These are phyloP conservation scores for Russula emetica DNA, from an alignment of 768 basidiomycete species.

Conservation along the genomic window DNA sequence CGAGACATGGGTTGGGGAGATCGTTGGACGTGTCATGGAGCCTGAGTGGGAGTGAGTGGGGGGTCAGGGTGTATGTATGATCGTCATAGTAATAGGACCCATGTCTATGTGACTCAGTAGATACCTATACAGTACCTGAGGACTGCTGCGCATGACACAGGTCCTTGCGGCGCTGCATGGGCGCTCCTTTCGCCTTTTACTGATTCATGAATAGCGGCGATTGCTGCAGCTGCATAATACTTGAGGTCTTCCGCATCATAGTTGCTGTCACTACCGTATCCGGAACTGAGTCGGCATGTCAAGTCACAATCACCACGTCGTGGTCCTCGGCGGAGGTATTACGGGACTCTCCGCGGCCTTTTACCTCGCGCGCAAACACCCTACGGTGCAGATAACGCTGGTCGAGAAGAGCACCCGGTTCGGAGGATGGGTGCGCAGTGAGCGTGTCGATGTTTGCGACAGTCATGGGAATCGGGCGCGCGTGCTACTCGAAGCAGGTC, in stretches of 20 bases:
- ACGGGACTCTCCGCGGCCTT: conserved; percentile 80
- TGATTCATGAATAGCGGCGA: no score
- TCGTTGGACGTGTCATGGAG: conserved; percentile 72
- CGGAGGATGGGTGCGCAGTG: conserved; percentile 85
- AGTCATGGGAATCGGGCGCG: conserved; percentile 33
- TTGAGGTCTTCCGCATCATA: neutral
- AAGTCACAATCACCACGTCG: conserved; percentile 39
- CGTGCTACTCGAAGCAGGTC: conserved; percentile 79
- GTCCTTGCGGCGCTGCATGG: neutral
- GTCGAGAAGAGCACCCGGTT: conserved; percentile 59
- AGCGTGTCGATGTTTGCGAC: conserved; percentile 44
- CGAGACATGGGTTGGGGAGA: conserved; percentile 71
- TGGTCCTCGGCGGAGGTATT: conserved; percentile 75
- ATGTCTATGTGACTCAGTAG: conserved; percentile 7
- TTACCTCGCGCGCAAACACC: conserved; percentile 65
- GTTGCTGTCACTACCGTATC: neutral
- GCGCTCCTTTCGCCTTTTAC: neutral
- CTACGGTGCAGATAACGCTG: conserved; percentile 54
- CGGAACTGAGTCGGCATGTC: neutral
- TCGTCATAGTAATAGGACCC: conserved; percentile 11
- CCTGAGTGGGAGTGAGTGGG: conserved; percentile 38
- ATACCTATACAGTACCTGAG: conserved; percentile 11
- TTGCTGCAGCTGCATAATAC: no score
- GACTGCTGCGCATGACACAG: neutral
- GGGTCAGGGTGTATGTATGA: conserved; percentile 13